Conservation (phyloP, 352 stramenopile species). For the Pythium phragmiticola region DNA sequence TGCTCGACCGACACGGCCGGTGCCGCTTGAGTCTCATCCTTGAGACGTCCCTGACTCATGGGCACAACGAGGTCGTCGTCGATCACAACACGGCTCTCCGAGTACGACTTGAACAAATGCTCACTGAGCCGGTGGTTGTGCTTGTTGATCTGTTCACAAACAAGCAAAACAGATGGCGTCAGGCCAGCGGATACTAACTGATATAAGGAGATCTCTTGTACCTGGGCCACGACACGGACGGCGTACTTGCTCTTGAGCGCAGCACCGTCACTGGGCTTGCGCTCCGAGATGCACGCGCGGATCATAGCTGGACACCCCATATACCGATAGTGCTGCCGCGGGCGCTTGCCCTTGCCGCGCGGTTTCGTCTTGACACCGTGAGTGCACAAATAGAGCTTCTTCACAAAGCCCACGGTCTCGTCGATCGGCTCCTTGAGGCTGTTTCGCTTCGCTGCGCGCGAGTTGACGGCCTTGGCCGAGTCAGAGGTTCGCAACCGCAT, state of each 20-base stretch:
- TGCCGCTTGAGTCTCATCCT: slow-evolving; percentile 41
- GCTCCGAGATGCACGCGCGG: slow-evolving; percentile 77
- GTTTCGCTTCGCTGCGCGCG: slow-evolving; percentile 75
- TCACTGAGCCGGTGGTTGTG: slow-evolving; percentile 86
- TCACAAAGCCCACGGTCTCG: slow-evolving; percentile 81
- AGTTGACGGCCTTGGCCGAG: slow-evolving; percentile 79
- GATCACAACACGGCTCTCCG: slow-evolving; percentile 83
- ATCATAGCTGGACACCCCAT: slow-evolving; percentile 86
- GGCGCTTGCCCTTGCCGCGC: slow-evolving; percentile 74
- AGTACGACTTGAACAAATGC: slow-evolving; percentile 86
- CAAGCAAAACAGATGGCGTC: not conserved
- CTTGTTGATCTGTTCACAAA: slow-evolving; percentile 58
- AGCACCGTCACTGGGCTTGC: slow-evolving; percentile 51
- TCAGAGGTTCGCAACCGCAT: slow-evolving; percentile 82
- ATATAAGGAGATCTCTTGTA: slow-evolving; percentile 13
- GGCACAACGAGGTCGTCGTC: slow-evolving; percentile 74
- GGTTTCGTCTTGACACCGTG: slow-evolving; percentile 85
- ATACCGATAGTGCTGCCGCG: slow-evolving; percentile 80
- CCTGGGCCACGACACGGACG: slow-evolving; percentile 79
- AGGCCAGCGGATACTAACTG: not conserved
- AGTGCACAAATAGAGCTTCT: slow-evolving; percentile 84
- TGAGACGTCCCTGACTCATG: slow-evolving; percentile 38
- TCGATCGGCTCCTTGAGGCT: slow-evolving; percentile 85
- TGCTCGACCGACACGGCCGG: slow-evolving; percentile 13
- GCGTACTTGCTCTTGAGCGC: slow-evolving; percentile 72